phyloP scores from a whole-genome alignment of 129 eudicot genomes.

The Flaveria brownii region DNA sequence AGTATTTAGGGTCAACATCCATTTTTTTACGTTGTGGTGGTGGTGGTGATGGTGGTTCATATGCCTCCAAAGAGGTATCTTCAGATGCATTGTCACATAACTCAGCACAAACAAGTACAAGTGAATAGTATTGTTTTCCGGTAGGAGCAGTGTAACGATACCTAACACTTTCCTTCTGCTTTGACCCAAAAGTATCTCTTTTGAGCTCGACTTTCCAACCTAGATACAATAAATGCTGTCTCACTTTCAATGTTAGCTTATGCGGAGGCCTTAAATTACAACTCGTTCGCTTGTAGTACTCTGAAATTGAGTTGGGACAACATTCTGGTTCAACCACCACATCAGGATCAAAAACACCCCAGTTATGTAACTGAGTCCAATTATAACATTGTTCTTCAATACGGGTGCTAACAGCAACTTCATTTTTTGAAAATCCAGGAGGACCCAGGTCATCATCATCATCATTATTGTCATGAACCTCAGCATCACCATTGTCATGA shows the following conservation, averaged over 20 bases:
- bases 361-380: conserved; percentile 18
- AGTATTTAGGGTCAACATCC: conserved; percentile 45
- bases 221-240: conserved; percentile 58
- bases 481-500: background rate
- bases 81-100: conserved; percentile 24
- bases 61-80: background rate
- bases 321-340: conserved; percentile 41
- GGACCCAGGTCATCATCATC: conserved; percentile 35
- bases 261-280: background rate
- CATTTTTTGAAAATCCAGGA: conserved; percentile 35
- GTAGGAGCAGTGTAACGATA: conserved; percentile 52
- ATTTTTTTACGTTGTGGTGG: conserved; percentile 18
- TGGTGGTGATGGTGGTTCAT: conserved; percentile 16
- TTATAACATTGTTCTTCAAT: background rate
- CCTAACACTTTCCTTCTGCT: background rate
- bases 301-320: conserved; percentile 49
- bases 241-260: conserved; percentile 18
- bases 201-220: conserved; percentile 61
- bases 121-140: conserved; percentile 42
- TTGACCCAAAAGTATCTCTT: background rate
- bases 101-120: conserved; percentile 32
- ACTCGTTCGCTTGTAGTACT: conserved; percentile 20
- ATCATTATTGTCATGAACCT: conserved; percentile 11
- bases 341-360: conserved; percentile 15
- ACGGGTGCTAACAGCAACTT: background rate